phyloP scores from a whole-genome alignment of 1,284 basidiomycete species.

The Exobasidium rhododendri region DNA sequence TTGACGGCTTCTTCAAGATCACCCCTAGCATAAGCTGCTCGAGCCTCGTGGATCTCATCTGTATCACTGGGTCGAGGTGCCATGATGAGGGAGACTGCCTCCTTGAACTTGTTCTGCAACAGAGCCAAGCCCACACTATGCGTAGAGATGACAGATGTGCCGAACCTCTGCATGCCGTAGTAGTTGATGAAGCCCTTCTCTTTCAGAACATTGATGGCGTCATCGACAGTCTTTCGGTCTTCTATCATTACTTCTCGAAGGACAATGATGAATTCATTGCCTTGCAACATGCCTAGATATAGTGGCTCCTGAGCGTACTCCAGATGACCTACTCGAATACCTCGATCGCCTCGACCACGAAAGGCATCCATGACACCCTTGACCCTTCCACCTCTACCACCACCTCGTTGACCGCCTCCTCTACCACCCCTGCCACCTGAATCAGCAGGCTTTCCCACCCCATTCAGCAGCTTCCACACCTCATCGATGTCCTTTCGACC shows the following conservation, averaged over 20 bases:
- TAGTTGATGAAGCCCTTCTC: conserved; percentile 93
- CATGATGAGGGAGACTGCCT: conserved; percentile 39
- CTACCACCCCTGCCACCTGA: conserved; percentile 60
- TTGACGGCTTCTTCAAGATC: conserved; percentile 64
- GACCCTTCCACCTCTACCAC: conserved; percentile 25
- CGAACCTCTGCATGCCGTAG: conserved; percentile 99
- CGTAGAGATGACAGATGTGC: conserved; percentile 90
- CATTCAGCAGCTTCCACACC: conserved; percentile 67
- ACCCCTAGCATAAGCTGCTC: conserved; percentile 26
- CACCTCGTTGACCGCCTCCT: conserved; percentile 55
- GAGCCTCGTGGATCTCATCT: conserved; percentile 23
- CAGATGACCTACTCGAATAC: conserved; percentile 82
- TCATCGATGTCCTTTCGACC: conserved; percentile 75
- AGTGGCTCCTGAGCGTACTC: conserved; percentile 75
- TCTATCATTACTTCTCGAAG: conserved; percentile 65
- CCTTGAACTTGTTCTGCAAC: conserved; percentile 69
- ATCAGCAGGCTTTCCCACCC: conserved; percentile 37
- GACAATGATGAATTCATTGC: conserved; percentile 92
- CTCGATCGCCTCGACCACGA: conserved; percentile 57
- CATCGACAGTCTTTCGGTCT: conserved; percentile 62
- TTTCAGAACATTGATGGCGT: conserved; percentile 76
- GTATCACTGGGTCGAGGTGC: conserved; percentile 23
- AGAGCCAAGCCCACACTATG: conserved; percentile 88
- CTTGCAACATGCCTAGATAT: conserved; percentile 90
- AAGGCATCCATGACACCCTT: conserved; percentile 17